Evolutionary conservation across 2,329 filamentous ascomycete genomes (phyloP), one percentile per base, ranked within the genome.

Genomic region (Stachybotrys elegans): DNA sequence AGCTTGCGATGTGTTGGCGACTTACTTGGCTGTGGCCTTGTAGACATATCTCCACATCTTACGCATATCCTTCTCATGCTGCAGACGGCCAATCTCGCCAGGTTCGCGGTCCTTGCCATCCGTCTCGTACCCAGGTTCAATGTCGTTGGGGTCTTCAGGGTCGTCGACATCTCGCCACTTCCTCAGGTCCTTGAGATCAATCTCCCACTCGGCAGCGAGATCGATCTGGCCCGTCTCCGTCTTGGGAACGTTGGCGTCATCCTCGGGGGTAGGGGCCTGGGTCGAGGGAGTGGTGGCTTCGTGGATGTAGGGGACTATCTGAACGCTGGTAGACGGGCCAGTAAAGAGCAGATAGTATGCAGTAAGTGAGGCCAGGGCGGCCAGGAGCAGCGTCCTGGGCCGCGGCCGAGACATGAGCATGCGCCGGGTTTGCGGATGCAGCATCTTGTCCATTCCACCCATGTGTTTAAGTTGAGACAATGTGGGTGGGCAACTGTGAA

Each of bases 261-360:
- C 29, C 11, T 38, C 43, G 21, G 19, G 42, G 47, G 11, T 43
- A 37, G 43, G 36, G 31, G 21, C 32, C 31, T 22, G 52, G 44
- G 22, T 48, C 47, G 13, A 52, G 47, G 37, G 42, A 19, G 43
- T 46, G 46, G 13, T 41, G n/a, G 48, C 40, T 8, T 34, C 31
- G 32, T 44, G 45, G 9, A 41, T 47, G 43, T 60, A 62, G 2
- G 63, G 64, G 9, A 68, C 65, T 19, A 66, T 61, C 40, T 57
- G 65, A 31, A 67, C 55, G 19, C 51, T 56, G 9, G 59, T 53
- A 13, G 54, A 48, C 13, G 65, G 60, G 17, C 58, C 60, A 47
- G 63, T 66, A 44, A 72, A 63, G 17, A 72, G 48, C 35, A 73
- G 49, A 52, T 67, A 70, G 51, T 73, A 75, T 25, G 70, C 60